These are phyloP conservation scores for Starmera stellimalicola DNA, from an alignment of 1,139 yeast genomes.

Conservation along the genomic window DNA sequence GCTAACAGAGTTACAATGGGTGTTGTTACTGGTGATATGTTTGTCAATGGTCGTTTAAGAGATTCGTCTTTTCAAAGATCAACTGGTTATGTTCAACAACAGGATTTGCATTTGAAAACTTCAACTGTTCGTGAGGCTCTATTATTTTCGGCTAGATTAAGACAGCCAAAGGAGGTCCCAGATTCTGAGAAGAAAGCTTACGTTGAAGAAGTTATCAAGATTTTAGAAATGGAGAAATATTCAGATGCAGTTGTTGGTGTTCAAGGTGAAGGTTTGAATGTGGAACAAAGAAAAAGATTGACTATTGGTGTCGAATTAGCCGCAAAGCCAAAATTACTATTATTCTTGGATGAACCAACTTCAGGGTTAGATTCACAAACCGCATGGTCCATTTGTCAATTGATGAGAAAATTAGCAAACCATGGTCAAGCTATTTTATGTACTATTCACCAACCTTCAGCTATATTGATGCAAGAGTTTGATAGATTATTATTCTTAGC, in stretches of 20 bases:
- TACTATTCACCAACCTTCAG: conserved; percentile 72
- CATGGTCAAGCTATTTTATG: conserved; percentile 67
- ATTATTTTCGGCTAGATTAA: conserved; percentile 53
- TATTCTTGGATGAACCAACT: conserved; percentile 80
- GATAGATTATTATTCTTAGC: conserved; percentile 55
- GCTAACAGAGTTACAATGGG: conserved; percentile 64
- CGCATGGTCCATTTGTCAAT: conserved; percentile 63
- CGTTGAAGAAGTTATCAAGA: conserved; percentile 52
- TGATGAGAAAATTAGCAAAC: conserved; percentile 53
- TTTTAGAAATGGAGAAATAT: conserved; percentile 56
- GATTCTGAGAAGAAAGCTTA: conserved; percentile 49
- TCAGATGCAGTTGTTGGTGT: conserved; percentile 70
- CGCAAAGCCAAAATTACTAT: conserved; percentile 64
- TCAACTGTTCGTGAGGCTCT: conserved; percentile 66
- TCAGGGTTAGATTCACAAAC: conserved; percentile 83
- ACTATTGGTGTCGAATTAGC: conserved; percentile 76
- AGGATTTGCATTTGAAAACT: conserved; percentile 53
- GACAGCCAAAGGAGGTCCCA: conserved; percentile 46
- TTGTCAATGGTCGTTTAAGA: conserved; percentile 51
- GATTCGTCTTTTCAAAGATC: conserved; percentile 60
- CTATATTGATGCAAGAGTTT: conserved; percentile 54
- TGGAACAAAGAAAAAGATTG: conserved; percentile 66
- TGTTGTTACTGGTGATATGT: conserved; percentile 55
- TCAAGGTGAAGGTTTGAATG: conserved; percentile 57
- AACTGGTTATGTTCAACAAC: conserved; percentile 68